These are phyloP conservation scores for Patellifolia procumbens DNA, from an alignment of 179 eudicot genomes.

Conservation along the genomic window DNA sequence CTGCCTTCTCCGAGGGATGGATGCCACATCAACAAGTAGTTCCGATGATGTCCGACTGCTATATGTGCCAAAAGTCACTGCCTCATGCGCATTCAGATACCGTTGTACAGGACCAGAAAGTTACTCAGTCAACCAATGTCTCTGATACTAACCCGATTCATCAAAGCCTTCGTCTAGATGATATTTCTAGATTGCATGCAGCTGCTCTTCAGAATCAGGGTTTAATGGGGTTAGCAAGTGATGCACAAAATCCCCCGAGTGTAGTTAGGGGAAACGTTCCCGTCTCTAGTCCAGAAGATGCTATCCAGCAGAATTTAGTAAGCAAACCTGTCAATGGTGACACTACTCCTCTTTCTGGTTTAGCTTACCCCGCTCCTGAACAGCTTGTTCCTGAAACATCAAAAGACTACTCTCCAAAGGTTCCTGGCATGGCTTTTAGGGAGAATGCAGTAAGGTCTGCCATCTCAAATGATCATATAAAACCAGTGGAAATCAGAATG, in stretches of 20 bases:
- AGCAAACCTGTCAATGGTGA: conserved; percentile 43
- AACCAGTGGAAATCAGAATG: conserved; percentile 53
- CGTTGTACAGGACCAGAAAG: conserved; percentile 60
- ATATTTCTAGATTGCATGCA: conserved; percentile 43
- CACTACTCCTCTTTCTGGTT: conserved; percentile 32
- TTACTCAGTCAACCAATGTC: conserved; percentile 34
- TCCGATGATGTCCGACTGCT: conserved; percentile 50
- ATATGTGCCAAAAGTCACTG: conserved; percentile 80
- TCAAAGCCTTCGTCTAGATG: conserved; percentile 61
- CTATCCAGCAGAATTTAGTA: conserved; percentile 34
- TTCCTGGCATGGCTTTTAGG: conserved; percentile 31
- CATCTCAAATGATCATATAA: conserved; percentile 37
- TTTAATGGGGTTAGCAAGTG: conserved; percentile 39
- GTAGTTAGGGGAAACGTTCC: conserved; percentile 34
- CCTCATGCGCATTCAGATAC: conserved; percentile 94
- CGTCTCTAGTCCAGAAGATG: conserved; percentile 42
- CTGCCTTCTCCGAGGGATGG: conserved; percentile 50
- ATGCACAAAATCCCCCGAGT: conserved; percentile 41
- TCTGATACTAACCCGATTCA: conserved; percentile 51
- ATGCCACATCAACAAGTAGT: conserved; percentile 52
- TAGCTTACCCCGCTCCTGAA: conserved; percentile 39
- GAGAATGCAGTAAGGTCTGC: conserved; percentile 38
- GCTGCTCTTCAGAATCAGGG: conserved; percentile 38
- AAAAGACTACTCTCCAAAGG: conserved; percentile 37
- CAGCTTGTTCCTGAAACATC: conserved; percentile 41